phyloP scores from a whole-genome alignment of 176 grass and related monocot genomes.

The Saccharum spontaneum region DNA sequence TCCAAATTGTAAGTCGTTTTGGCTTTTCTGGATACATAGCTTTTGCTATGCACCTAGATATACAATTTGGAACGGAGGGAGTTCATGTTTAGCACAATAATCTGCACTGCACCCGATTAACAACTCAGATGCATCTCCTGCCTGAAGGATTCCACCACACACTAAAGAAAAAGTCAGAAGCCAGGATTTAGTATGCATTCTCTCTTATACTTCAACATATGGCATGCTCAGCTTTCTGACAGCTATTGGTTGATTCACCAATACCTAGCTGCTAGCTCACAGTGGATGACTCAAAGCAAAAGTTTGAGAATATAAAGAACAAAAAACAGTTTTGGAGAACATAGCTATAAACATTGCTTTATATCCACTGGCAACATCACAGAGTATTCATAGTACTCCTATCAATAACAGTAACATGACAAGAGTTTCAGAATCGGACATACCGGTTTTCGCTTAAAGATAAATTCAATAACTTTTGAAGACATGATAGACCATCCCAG shows the following conservation, averaged over 20 bases:
- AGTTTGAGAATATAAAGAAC: background rate
- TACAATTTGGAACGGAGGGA: too few relatives aligned
- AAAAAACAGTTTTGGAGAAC: slow-evolving; percentile 5
- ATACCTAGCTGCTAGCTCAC: slow-evolving; percentile 11
- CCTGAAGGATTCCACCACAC: background rate
- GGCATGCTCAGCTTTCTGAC: background rate
- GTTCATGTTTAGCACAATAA: background rate
- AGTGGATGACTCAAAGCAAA: background rate
- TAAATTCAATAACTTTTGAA: slow-evolving; percentile 61
- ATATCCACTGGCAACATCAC: slow-evolving; percentile 4
- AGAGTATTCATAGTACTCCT: background rate
- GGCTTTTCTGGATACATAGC: too few relatives aligned
- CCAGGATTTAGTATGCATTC: slow-evolving; percentile 4
- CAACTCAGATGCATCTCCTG: background rate
- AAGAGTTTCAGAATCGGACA: slow-evolving; percentile 1
- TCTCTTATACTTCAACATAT: background rate
- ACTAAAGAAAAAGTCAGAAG: background rate
- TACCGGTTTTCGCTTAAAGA: slow-evolving; percentile 80
- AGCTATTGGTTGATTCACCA: background rate
- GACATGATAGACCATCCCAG: slow-evolving; percentile 80
- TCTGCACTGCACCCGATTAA: background rate
- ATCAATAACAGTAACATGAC: slow-evolving; percentile 4
- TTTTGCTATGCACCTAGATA: too few relatives aligned
- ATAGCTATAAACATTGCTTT: slow-evolving; percentile 19
- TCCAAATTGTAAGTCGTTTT: too few relatives aligned